These are phyloP conservation scores for Penicillium argentinense DNA, from an alignment of 495 filamentous ascomycete genomes.

Conservation along the genomic window DNA sequence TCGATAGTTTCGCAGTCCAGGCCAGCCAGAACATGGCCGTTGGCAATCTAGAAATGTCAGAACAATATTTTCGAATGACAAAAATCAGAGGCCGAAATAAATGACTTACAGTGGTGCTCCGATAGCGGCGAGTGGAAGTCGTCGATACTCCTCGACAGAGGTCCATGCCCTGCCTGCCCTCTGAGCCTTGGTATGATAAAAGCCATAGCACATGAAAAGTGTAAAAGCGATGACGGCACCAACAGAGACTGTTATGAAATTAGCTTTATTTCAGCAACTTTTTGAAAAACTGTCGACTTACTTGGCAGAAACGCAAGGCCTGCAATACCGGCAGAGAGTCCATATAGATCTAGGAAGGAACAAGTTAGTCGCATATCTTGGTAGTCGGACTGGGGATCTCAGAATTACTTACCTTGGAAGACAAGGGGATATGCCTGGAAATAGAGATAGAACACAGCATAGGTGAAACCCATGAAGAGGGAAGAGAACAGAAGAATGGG, in stretches of 20 bases:
- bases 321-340: constrained; percentile 33
- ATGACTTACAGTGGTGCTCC: constrained; percentile 35
- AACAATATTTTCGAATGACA: not conserved
- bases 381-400: not conserved
- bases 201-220: constrained; percentile 28
- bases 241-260: constrained; percentile 9
- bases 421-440: constrained; percentile 61
- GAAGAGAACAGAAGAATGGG: constrained; percentile 51
- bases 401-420: constrained; percentile 35
- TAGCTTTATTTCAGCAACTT: not conserved
- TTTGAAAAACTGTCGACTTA: constrained; percentile 7
- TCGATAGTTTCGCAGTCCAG: constrained; percentile 46
- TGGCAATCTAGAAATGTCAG: constrained; percentile 36
- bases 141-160: constrained; percentile 55
- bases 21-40: constrained; percentile 61
- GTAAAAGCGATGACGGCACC: constrained; percentile 26
- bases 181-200: constrained; percentile 23
- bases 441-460: constrained; percentile 61
- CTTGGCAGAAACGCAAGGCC: constrained; percentile 36
- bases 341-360: constrained; percentile 47
- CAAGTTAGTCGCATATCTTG: not conserved
- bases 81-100: too few relatives aligned
- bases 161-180: constrained; percentile 23
- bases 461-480: constrained; percentile 59
- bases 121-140: constrained; percentile 55